Conservation (phyloP, 108 stramenopile species). For the Heterococcus sp. region DNA sequence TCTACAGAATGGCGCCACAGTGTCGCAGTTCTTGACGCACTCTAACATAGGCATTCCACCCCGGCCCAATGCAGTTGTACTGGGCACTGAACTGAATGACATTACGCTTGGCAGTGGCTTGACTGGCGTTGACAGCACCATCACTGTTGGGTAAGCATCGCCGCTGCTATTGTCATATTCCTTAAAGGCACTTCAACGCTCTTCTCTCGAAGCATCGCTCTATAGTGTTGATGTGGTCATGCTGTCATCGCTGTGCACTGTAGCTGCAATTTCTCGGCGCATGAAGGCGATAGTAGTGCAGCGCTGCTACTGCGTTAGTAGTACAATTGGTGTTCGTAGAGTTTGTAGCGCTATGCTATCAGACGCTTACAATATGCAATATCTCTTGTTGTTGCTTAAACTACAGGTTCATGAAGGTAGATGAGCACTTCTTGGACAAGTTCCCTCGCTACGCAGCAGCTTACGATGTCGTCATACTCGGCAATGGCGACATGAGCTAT, state of each 20-base stretch:
- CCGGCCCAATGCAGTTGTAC: constrained; percentile 24
- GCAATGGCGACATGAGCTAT: constrained; percentile 39
- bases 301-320: too few species aligned
- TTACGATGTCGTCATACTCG: constrained; percentile 35
- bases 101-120: constrained; percentile 9
- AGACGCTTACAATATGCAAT: too few species aligned
- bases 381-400: not conserved
- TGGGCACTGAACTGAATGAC: constrained; percentile 37
- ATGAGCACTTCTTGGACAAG: constrained; percentile 37
- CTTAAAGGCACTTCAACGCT: not conserved
- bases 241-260: not conserved
- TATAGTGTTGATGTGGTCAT: too few species aligned
- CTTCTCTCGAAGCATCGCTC: too few species aligned
- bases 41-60: too few species aligned
- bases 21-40: too few species aligned
- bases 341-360: too few species aligned
- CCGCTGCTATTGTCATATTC: too few species aligned
- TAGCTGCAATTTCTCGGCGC: not conserved
- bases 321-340: too few species aligned
- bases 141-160: constrained; percentile 11
- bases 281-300: too few species aligned
- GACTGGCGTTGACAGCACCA: constrained; percentile 24
- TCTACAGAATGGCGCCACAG: constrained; percentile 9
- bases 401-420: constrained; percentile 16
- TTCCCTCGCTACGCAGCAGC: constrained; percentile 34